A percentile compares a stretch with the other conserved stretches of the same genome.
These are phyloP conservation scores for Scolecobasidium constrictum DNA, from an alignment of 2,329 filamentous ascomycete genomes.

Conservation along the genomic window DNA sequence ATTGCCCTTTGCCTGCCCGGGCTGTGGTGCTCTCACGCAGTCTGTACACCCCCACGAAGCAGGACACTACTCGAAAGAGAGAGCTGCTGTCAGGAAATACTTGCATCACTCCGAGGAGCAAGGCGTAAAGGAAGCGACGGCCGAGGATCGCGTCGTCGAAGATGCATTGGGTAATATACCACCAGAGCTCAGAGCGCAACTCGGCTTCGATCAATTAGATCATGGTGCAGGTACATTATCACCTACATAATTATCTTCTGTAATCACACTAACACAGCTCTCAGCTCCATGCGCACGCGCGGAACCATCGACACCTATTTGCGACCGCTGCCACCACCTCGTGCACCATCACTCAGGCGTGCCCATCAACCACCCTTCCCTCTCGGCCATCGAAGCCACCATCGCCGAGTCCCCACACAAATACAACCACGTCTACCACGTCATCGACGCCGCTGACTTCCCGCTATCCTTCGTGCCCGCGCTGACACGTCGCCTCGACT, in stretches of 20 bases:
- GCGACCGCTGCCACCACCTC: slow-evolving; percentile 78
- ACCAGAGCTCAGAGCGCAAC: slow-evolving; percentile 17
- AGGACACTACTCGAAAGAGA: slow-evolving; percentile 44
- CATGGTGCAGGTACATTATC: neutral
- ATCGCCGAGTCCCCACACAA: slow-evolving; percentile 82
- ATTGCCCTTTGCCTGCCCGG: slow-evolving; percentile 47
- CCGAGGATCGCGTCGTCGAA: slow-evolving; percentile 27
- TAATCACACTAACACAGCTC: too few relatives aligned
- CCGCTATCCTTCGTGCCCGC: slow-evolving; percentile 83
- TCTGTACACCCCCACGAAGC: slow-evolving; percentile 42
- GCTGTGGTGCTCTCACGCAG: slow-evolving; percentile 52
- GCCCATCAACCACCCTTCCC: slow-evolving; percentile 68
- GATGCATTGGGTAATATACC: slow-evolving; percentile 22
- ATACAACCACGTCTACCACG: slow-evolving; percentile 89
- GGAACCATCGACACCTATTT: slow-evolving; percentile 45
- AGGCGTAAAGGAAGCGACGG: slow-evolving; percentile 11
- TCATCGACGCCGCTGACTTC: slow-evolving; percentile 92
- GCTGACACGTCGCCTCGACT: slow-evolving; percentile 58
- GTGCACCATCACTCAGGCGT: slow-evolving; percentile 62
- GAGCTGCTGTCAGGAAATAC: slow-evolving; percentile 35
- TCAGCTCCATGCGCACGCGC: too few relatives aligned
- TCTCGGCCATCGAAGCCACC: slow-evolving; percentile 72
- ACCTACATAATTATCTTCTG: too few relatives aligned
- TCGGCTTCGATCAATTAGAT: slow-evolving; percentile 18
- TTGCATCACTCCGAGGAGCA: slow-evolving; percentile 18